Base-by-base conservation (phyloP, 805 yeast genomes). In the Candida suzukii region DNA sequence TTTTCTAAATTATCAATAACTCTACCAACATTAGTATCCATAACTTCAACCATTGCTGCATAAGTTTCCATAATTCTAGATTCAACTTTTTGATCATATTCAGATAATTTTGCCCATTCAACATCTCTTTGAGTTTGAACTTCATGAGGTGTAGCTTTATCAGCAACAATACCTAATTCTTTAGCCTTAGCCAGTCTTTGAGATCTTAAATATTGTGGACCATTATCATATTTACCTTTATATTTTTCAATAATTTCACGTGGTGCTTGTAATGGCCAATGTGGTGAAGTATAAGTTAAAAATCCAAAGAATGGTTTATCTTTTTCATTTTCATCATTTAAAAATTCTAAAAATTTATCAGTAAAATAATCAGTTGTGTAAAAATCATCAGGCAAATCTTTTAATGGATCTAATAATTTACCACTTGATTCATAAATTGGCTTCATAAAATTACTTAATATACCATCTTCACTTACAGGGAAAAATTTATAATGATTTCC, bases 201-300 rank as follows among this genome's bases (percentile, higher is more conserved):
- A 24, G 44, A 48, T 40, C 80, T 55, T 31, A 74, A 53, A 7
- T 47, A 66, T 18, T 60, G 66, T 2, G 80, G 80, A 2, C 82
- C 82, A 8, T 58, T 61, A 45, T 68, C 70, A 48, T 73, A 71
- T 8, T 56, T 45, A 4, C 77, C 76, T 41, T 63, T 62, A 52
- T 77, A 74, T 43, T 75, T 73, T 5, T 56, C 65, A 39, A 75
- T 62, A 8, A 63, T 52, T 6, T 70, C 71, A 38, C 56, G 55
- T 6, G 80, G 80, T 1, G 83, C 83, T 54, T 77, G 83, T 49
- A 68, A 66, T 11, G 83, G 83, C 83, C 83, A 78, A 51, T 77
- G 83, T 3, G 83, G 83, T 1, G 83, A 83, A 4, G 81, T 75
- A 49, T 73, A 76, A 7, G 82, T 77, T 42, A 78, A 58, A 20